phyloP scores from a whole-genome alignment of 306 rosid genomes.

The Vigna reflexopilosa region DNA sequence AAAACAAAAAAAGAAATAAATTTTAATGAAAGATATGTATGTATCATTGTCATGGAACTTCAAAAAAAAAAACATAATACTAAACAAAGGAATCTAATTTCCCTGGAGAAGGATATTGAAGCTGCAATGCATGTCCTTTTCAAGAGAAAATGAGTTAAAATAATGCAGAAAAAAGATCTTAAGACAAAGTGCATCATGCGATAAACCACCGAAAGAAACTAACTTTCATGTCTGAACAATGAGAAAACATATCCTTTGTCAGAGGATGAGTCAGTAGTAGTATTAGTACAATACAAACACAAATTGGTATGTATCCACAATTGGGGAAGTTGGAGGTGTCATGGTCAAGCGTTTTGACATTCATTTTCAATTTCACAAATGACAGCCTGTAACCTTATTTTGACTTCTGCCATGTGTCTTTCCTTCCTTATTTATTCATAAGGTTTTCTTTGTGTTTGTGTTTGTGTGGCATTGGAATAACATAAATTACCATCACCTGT shows the following conservation, averaged over 20 bases:
- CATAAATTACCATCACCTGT: constrained; percentile 1
- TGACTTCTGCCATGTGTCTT: constrained; percentile 23
- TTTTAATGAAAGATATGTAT: too few relatives aligned
- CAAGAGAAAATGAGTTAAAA: background rate
- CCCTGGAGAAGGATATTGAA: background rate
- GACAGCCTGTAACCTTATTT: constrained; percentile 40
- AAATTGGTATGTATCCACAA: background rate
- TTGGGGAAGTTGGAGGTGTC: background rate
- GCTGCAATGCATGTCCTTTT: background rate
- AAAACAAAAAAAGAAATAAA: too few relatives aligned
- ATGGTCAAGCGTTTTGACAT: constrained; percentile 25
- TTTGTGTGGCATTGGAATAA: too few relatives aligned
- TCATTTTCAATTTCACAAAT: background rate
- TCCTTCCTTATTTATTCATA: background rate
- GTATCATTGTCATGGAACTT: too few relatives aligned
- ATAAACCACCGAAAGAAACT: background rate
- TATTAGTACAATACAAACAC: background rate
- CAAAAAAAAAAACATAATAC: background rate
- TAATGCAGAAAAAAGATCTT: background rate
- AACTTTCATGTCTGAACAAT: too few relatives aligned
- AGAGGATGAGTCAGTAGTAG: background rate
- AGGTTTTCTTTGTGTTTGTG: background rate
- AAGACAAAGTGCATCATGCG: background rate
- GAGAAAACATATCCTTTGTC: too few relatives aligned
- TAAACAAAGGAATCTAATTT: background rate